These are phyloP conservation scores for Massariosphaeria phaeospora DNA, from an alignment of 495 filamentous ascomycete genomes.

Conservation along the genomic window DNA sequence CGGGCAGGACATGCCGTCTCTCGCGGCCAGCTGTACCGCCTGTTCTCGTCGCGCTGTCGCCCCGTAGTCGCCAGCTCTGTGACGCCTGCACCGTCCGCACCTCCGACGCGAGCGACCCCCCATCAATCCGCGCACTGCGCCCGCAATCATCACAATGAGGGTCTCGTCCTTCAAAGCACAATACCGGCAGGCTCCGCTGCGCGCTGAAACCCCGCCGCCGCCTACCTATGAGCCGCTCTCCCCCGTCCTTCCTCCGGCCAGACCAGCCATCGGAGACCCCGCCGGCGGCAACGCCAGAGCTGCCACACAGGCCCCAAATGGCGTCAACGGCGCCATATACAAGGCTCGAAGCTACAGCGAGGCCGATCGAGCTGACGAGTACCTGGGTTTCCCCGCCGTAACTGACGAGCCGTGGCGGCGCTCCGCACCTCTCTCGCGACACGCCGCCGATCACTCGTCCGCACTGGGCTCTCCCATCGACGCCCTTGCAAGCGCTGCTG, in stretches of 20 bases:
- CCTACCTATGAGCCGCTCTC: constrained; percentile 39
- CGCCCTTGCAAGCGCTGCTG: constrained; percentile 32
- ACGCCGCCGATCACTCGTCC: constrained; percentile 17
- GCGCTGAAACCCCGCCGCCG: constrained; percentile 36
- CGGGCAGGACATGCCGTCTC: constrained; percentile 24
- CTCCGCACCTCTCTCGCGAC: constrained; percentile 20
- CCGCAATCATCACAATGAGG: constrained; percentile 19
- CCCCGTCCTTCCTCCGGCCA: constrained; percentile 17
- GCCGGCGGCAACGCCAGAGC: constrained; percentile 5
- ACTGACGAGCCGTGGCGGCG: constrained; percentile 9
- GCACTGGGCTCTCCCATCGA: constrained; percentile 36
- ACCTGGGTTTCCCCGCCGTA: neutral
- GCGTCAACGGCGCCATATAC: neutral
- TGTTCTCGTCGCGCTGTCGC: constrained; percentile 4
- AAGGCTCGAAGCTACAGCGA: neutral
- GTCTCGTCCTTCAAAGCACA: constrained; percentile 23
- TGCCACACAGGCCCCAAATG: neutral
- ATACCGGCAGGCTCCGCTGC: constrained; percentile 22
- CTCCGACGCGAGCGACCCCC: constrained; percentile 12
- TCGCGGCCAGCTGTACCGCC: constrained; percentile 3
- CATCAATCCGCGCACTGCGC: constrained; percentile 5
- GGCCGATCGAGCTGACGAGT: neutral
- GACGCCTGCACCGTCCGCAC: constrained; percentile 14
- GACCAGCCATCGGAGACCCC: constrained; percentile 5
- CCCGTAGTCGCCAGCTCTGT: constrained; percentile 21